Evolutionary conservation across 345 rosid genomes (phyloP), one percentile per base, ranked within the genome.

Genomic region (Ceriops zippeliana): DNA sequence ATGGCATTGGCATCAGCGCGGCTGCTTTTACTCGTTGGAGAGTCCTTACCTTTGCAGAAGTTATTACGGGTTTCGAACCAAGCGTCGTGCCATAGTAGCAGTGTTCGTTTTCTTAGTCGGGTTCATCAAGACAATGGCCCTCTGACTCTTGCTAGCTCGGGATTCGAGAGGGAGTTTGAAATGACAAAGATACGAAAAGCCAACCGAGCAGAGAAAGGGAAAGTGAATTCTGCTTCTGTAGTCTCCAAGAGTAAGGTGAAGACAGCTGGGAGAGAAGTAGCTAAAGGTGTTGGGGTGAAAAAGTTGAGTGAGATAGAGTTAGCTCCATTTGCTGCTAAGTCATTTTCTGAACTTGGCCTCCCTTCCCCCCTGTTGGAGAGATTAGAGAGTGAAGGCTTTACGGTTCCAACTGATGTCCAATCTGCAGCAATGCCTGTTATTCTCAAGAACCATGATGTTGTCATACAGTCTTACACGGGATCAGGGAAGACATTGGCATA

Each of bases 401-500:
- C 52, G 61, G 82, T 84, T 52, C 96, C 98, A 26, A 93, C 96
- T 32, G 97, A 93, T 73, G 97, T 90, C 63, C 98, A 90, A 17
- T 88, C 90, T 20, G 87, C 89, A 46, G 92, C 97, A 27, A 75
- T 93, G 67, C 96, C 97, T 4, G 82, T 85, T n/a, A 84, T 93
- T 71, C 83, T 85, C 58, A 83, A 81, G 77, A 87, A 86, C 28
- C 90, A 82, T 26, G 97, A 89, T 74, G 93, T 82, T 62, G 96
- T 93, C 61, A 89, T 90, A 74, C 97, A 93, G 79, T 93, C 96
- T 58, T 93, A 89, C 74, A 93, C 98, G 0, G 97, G 98, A 54
- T 90, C 96, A 1, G 97, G 97, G n/a, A 90, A 93, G 75, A 93
- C 98, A 2, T 61, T 87, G 57, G 98, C 98, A 0, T 93, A 93